Conservation (phyloP, 495 filamentous ascomycete species). For the Podospora bellae-mahoneyi region DNA sequence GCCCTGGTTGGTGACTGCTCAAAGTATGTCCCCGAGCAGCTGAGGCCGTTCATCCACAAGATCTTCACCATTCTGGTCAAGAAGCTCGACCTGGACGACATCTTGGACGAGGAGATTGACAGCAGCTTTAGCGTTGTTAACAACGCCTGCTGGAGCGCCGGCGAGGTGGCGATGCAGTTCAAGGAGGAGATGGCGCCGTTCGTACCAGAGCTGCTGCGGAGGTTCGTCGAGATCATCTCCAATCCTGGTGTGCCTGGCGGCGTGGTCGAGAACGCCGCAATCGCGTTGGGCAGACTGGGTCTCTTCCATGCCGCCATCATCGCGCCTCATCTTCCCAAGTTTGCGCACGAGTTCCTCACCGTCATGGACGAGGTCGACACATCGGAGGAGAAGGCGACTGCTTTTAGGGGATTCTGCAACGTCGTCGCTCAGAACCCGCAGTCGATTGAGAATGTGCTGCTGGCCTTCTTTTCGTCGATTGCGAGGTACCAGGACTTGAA, state of each 20-base stretch:
- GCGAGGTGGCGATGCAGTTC: constrained; percentile 86
- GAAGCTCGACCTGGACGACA: constrained; percentile 78
- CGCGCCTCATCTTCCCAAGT: constrained; percentile 75
- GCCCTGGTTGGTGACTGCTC: constrained; percentile 94
- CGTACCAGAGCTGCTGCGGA: constrained; percentile 69
- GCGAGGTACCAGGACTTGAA: constrained; percentile 65
- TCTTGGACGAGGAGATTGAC: constrained; percentile 68
- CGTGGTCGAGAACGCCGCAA: constrained; percentile 91
- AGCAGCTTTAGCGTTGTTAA: constrained; percentile 88
- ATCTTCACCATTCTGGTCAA: constrained; percentile 77
- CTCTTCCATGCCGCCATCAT: constrained; percentile 73
- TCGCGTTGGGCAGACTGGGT: constrained; percentile 86
- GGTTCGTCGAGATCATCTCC: constrained; percentile 71
- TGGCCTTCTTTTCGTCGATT: constrained; percentile 80
- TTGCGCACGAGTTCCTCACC: constrained; percentile 75
- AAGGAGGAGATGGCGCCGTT: constrained; percentile 69
- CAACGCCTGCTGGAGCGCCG: constrained; percentile 97
- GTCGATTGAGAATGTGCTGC: constrained; percentile 82
- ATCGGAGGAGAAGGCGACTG: constrained; percentile 92
- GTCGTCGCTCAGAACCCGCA: constrained; percentile 83
- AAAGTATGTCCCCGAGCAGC: constrained; percentile 85
- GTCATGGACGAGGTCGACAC: constrained; percentile 80
- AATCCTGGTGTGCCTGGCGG: constrained; percentile 84
- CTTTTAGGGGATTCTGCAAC: constrained; percentile 83
- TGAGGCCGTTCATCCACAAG: constrained; percentile 67